phyloP scores from a whole-genome alignment of 371 early-diverging fungal genomes.

The Chytridium lagenaria region DNA sequence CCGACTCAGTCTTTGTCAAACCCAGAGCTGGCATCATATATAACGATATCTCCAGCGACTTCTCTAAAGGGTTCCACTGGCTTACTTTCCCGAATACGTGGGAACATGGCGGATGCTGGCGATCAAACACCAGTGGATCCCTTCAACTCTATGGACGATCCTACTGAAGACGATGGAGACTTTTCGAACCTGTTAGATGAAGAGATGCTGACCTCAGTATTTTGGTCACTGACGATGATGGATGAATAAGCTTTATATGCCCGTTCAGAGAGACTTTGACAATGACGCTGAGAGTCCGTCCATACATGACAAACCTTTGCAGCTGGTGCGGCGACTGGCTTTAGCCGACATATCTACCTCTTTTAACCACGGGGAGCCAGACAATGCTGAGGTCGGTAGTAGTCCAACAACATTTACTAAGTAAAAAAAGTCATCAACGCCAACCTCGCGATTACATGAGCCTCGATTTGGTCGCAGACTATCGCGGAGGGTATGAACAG shows the following conservation, averaged over 20 bases:
- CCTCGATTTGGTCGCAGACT: not conserved
- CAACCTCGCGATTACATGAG: not conserved
- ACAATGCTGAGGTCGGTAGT: not conserved
- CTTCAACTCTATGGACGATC: too few relatives aligned
- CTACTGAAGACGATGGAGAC: too few relatives aligned
- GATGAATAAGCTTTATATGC: not conserved
- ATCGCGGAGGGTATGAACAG: constrained; percentile 7
- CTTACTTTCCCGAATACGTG: not conserved
- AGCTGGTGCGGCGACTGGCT: constrained; percentile 7
- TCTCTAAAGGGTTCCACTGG: too few relatives aligned
- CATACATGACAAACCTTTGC: constrained; percentile 10
- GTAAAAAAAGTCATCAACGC: not conserved
- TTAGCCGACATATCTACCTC: constrained; percentile 14
- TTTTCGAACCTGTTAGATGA: not conserved
- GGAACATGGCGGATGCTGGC: not conserved
- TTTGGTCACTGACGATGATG: not conserved
- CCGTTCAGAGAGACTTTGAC: not conserved
- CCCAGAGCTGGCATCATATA: not conserved
- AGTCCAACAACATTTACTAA: too few relatives aligned
- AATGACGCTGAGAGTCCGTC: not conserved
- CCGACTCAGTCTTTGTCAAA: not conserved
- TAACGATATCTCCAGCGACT: too few relatives aligned
- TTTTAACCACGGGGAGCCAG: not conserved
- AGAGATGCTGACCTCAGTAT: not conserved
- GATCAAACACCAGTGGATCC: not conserved